Base-by-base conservation (phyloP, 2,329 filamentous ascomycete species). In the Raffaelea albimanens region DNA sequence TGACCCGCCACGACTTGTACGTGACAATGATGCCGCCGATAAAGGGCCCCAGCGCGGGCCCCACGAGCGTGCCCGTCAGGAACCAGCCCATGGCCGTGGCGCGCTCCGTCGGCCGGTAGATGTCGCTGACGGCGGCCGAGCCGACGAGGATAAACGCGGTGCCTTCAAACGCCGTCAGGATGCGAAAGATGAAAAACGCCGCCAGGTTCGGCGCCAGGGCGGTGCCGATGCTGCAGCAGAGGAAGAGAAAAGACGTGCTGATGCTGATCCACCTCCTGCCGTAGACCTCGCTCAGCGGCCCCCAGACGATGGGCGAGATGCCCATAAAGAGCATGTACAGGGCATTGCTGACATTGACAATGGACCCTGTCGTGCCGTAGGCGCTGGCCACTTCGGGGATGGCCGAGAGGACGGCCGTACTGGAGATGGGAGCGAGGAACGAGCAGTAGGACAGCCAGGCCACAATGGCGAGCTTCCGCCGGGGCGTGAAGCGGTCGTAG, bases 291-390 rank as follows among this genome's bases (percentile, higher is more conserved):
- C 78, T 79, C 39, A 85, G 63, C 0, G 83, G 82, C 0, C 82
- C 82, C 72, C 81, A 87, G 47, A 86, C 73, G 8, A 78, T 72
- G 1, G 82, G 76, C 3, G 70, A 72, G 5, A 85, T 54, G 0
- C 81, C 83, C 83, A 87, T 87, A 58, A 82, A 83, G 3, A 85
- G 63, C 65, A 87, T 71, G 56, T 85, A 87, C 13, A 86, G 59
- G 0, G 82, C 83, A 63, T 86, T 87, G 53, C 73, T 78, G 33
- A 83, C 63, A 58, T 85, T 82, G 58, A 87, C 79, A 44, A 85
- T 70, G 4, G 73, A 72, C 4, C 77, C 80, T 7, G 72, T 79
- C 4, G 77, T 82, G 36, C 68, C 51, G 56, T 71, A 84, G 4
- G 74, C 78, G 8, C 59, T 62, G 4, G 79, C 80, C 5, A 86